Evolutionary conservation across 768 basidiomycete species (phyloP).

Genomic region (Russula sp.): DNA sequence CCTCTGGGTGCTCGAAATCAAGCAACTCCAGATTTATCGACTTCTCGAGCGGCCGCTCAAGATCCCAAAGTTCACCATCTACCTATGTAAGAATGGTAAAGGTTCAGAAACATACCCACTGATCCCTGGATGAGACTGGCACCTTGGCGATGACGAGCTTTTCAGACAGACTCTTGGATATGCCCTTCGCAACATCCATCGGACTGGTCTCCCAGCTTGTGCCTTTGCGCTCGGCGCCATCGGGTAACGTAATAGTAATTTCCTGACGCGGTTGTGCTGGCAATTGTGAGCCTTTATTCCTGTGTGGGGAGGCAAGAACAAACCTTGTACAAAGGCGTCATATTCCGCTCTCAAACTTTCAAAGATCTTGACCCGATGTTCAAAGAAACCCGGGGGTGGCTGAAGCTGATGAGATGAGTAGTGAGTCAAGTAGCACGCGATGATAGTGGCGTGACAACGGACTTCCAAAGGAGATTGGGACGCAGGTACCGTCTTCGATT

Average conservation of each 20-base stretch:
- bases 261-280: slow-evolving; percentile 77
- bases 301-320: not conserved
- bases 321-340: slow-evolving; percentile 77
- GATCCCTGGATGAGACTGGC: slow-evolving; percentile 26
- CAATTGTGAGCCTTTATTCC: slow-evolving; percentile 16
- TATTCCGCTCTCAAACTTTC: slow-evolving; percentile 82
- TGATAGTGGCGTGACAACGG: slow-evolving; percentile 1
- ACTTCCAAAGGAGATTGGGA: slow-evolving; percentile 67
- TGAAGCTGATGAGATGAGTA: slow-evolving; percentile 50
- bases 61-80: slow-evolving; percentile 86
- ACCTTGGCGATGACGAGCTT: slow-evolving; percentile 92
- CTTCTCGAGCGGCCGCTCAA: slow-evolving; percentile 89
- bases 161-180: slow-evolving; percentile 86
- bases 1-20: slow-evolving; percentile 91
- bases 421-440: slow-evolving; percentile 20
- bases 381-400: slow-evolving; percentile 84
- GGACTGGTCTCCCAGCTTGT: slow-evolving; percentile 95
- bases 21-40: slow-evolving; percentile 79
- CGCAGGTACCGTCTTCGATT: slow-evolving; percentile 37
- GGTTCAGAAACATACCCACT: slow-evolving; percentile 8
- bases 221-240: slow-evolving; percentile 80
- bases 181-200: slow-evolving; percentile 82
- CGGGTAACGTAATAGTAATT: slow-evolving; percentile 79
- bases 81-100: slow-evolving; percentile 48
- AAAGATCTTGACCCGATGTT: slow-evolving; percentile 86